Conservation (phyloP, 176 grass and related monocot genomes). For the Juncus effusus region DNA sequence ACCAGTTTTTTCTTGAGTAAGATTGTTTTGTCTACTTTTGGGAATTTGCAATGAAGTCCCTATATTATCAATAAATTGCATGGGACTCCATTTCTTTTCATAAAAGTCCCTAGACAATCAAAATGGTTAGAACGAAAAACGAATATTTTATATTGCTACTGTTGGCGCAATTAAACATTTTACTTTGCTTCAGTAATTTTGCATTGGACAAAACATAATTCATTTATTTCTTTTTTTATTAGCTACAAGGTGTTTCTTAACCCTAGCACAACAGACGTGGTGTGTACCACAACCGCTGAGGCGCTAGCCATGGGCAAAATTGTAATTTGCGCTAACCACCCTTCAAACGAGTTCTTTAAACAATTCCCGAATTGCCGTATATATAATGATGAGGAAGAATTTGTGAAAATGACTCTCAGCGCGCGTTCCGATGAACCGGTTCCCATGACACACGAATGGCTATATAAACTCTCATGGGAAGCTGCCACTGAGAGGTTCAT, state of each 20-base stretch:
- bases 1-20: too few species aligned
- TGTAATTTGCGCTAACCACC: conserved; percentile 85
- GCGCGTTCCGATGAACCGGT: conserved; percentile 63
- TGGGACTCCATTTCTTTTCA: too few species aligned
- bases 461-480: conserved; percentile 79
- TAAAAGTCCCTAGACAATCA: too few species aligned
- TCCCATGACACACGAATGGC: conserved; percentile 55
- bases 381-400: conserved; percentile 69
- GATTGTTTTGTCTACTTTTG: too few species aligned
- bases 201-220: too few species aligned
- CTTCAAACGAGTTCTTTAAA: conserved; percentile 98
- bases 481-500: conserved; percentile 79
- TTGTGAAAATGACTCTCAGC: conserved; percentile 62
- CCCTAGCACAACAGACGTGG: conserved; percentile 92
- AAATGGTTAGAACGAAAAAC: too few species aligned
- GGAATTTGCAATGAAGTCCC: too few species aligned
- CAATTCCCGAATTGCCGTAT: conserved; percentile 82
- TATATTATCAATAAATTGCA: too few species aligned
- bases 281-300: conserved; percentile 86
- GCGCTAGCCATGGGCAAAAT: conserved; percentile 98
- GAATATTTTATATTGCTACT: too few species aligned
- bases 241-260: conserved; percentile 98
- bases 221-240: conserved; percentile 17
- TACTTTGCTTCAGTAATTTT: too few species aligned
- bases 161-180: too few species aligned